Evolutionary conservation across 768 basidiomycete genomes (phyloP), one percentile per base, ranked within the genome.

Genomic region (Pisolithus orientalis): DNA sequence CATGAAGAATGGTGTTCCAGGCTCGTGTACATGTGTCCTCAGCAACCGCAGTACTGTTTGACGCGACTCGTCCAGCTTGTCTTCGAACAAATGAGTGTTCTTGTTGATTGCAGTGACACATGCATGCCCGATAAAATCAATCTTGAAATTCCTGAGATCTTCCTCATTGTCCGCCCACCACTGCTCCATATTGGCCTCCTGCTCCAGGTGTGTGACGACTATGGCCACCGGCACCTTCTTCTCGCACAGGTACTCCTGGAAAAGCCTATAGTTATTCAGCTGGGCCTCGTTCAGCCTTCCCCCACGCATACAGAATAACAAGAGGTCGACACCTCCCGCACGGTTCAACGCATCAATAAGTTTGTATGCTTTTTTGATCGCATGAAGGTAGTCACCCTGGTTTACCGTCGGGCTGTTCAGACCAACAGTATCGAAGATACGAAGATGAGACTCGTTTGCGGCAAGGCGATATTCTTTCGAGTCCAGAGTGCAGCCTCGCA

Each of bases 221-320:
- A 70, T 51, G 1, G 65, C 65, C 37, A 67, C 44, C 8, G 67
- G 65, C 7, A 71, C 67, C 10, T 66, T 63, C 46, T 56, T 59
- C 34, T 72, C 56, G 31, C 66, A 72, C 38, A 71, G 56, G 38
- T 62, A 69, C 13, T 70, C 66, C 24, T 62, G 47, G 57, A 72
- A 71, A 28, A 69, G 56, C 11, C 38, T 42, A 50, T 70, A 73
- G 47, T 69, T 69, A 5, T 60, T 61, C 45, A 58, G 56, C 56
- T 56, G 62, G 28, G 54, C 63, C 6, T 39, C 43, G 8, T 60
- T 71, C 52, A 68, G 62, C 57, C 69, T 61, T 27, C 66, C 64
- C 40, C 47, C 67, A 14, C 66, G 68, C 57, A 75, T 62, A 44
- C 69, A 68, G 51, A 69, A 76, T 11, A 76, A 57, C 24, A 77